Base-by-base conservation (phyloP, 2,329 filamentous ascomycete genomes). In the Penicillium corylophilum region DNA sequence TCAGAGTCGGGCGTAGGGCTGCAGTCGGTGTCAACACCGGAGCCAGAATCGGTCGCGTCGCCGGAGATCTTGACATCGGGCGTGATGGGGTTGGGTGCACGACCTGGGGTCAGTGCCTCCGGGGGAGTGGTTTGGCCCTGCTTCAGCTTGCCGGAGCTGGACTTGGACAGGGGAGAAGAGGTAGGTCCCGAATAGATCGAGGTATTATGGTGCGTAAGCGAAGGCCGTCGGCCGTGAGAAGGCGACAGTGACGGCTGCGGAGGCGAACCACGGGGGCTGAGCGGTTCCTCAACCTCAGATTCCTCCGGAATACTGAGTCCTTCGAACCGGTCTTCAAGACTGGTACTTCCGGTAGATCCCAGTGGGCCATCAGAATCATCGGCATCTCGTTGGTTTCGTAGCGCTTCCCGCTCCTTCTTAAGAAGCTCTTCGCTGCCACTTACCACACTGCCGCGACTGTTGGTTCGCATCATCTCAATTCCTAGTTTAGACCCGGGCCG, bases 391-490 rank as follows among this genome's bases (percentile, higher is more conserved):
- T 51, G 56, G 40, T 54, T 59, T 28, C 66, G 64, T 49, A 72
- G 51, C 12, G 67, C 61, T 31, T 73, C 71, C 38, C 62, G 67
- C 56, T 67, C 70, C 53, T 63, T 68, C 43, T 63, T 65, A 31
- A 71, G 51, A 7, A 68, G 55, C 31, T 77, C 74, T 40, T 77
- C 75, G 44, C 69, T 69, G 45, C 71, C 73, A 48, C 74, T 77
- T 33, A 77, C 75, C 28, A 89, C 82, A 65, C 92, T 96, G 44
- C 95, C 93, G 63, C 93, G 88, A 66, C 90, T 96, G 70, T 96
- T 95, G 18, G 93, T 95, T 43, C 93, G 85, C 90, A 96, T 93
- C 93, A 97, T 96, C 71, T 97, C 93, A 44, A 91, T 94, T 1
- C 91, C 91, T 2, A 97, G 82, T 71, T 96, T 96, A 0, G 91